Evolutionary conservation across 1,139 yeast species (phyloP), one percentile per base, ranked within the genome.

Genomic region (Blastobotrys capitulatus): DNA sequence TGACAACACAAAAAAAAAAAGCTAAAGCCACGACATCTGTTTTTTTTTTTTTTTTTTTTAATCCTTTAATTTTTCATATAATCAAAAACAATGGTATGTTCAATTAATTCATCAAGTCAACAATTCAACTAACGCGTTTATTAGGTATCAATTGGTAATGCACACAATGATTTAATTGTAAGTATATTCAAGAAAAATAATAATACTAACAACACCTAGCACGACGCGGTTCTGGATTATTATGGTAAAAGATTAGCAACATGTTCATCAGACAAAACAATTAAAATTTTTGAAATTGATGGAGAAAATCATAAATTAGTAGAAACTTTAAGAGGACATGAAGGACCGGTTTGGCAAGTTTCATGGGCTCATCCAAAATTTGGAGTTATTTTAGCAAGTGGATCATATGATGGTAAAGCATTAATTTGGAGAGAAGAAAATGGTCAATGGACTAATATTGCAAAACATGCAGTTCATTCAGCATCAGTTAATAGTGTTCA

Each of bases 291-390:
- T 64, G 96, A 90, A 59, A 82, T 90, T 48, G 96, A 88, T 50
- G 89, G 92, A 44, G 95, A 88, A 50, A 79, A 76, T 61, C 66
- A 64, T 47, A 82, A 78, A 64, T 74, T 89, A 48, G 75, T 83
- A 31, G 96, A 89, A 58, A 89, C 97, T 1, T 74, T 92, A 57
- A 70, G 78, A 63, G 80, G 96, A 29, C 99, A 92, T 67, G 96
- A 89, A 57, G 98, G 98, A 20, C 97, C 98, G 10, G 97, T 94
- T 45, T 94, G 99, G 98, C 96, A 92, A 70, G 95, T 90, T 32
- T 81, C 90, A 47, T 92, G 98, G 99, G 97, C 98, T 2, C 98
- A 94, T 66, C 98, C 99, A 39, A 92, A 92, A 68, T 92, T 92
- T 64, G 98, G 98, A 35, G 85, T 89, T 6, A 87, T 92, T 57